A percentile compares a stretch with the other conserved stretches of the same genome.
Evolutionary conservation across 129 eudicot genomes (phyloP).

Genomic region (Lactuca saligna): DNA sequence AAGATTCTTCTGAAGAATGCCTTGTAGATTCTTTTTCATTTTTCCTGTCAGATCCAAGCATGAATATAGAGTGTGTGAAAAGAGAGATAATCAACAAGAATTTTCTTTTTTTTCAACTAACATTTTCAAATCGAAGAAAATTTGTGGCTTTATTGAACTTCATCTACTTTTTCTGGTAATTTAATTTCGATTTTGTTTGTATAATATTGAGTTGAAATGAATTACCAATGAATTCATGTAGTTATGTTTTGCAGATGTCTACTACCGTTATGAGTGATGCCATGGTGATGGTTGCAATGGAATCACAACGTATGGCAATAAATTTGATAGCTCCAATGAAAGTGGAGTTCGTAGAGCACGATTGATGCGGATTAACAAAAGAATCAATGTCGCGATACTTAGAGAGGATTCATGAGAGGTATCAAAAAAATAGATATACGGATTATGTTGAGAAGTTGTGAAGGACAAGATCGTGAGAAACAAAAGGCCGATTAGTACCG

Average conservation of each 20-base stretch:
- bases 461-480: slow-evolving; percentile 51
- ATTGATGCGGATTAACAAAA: slow-evolving; percentile 74
- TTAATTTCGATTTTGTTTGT: background rate
- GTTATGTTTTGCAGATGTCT: slow-evolving; percentile 35
- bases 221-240: background rate
- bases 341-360: slow-evolving; percentile 56
- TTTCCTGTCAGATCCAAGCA: slow-evolving; percentile 40
- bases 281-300: slow-evolving; percentile 44
- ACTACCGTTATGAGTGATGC: slow-evolving; percentile 53
- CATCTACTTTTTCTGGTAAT: slow-evolving; percentile 31
- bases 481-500: slow-evolving; percentile 59
- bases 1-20: slow-evolving; percentile 30
- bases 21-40: slow-evolving; percentile 40
- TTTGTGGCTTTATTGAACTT: background rate
- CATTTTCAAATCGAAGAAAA: background rate
- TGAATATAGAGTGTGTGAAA: slow-evolving; percentile 52
- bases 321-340: slow-evolving; percentile 30
- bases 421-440: slow-evolving; percentile 76
- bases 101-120: background rate
- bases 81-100: slow-evolving; percentile 34
- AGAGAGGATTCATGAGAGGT: slow-evolving; percentile 58
- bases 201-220: background rate
- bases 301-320: slow-evolving; percentile 35
- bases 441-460: slow-evolving; percentile 71
- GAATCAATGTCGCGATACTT: slow-evolving; percentile 70